phyloP scores from a whole-genome alignment of 2,329 filamentous ascomycete species.

The Setomelanomma holmii region DNA sequence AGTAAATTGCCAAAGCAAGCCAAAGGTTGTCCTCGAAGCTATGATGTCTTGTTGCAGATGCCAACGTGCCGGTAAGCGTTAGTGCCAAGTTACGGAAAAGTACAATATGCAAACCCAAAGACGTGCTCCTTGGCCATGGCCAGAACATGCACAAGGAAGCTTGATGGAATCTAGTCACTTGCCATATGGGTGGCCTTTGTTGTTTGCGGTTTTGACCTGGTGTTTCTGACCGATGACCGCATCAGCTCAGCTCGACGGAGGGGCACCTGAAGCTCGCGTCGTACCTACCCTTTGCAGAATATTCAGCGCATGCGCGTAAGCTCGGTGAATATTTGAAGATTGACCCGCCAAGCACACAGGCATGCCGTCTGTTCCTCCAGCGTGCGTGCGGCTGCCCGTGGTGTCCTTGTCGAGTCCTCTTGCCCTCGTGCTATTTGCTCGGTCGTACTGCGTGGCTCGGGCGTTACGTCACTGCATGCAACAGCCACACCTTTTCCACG shows the following conservation, averaged over 20 bases:
- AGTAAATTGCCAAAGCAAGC: not conserved
- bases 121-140: constrained; percentile 6
- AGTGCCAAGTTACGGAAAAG: not conserved
- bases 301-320: not conserved
- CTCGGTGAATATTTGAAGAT: not conserved
- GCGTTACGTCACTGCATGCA: constrained; percentile 23
- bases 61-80: constrained; percentile 2
- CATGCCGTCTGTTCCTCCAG: constrained; percentile 21
- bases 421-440: constrained; percentile 13
- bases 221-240: not conserved
- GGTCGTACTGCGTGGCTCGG: constrained; percentile 18
- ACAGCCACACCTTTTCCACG: constrained; percentile 27
- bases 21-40: not conserved
- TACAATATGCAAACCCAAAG: too few relatives aligned
- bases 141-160: constrained; percentile 2
- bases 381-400: not conserved
- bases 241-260: not conserved
- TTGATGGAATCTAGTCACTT: too few relatives aligned
- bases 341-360: constrained; percentile 14
- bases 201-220: not conserved
- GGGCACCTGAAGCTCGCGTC: not conserved
- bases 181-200: constrained; percentile 7
- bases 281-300: not conserved
- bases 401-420: constrained; percentile 1
- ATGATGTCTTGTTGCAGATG: not conserved